Conservation (phyloP, 2,329 filamentous ascomycete species). For the Lachnellula subtilissima region DNA sequence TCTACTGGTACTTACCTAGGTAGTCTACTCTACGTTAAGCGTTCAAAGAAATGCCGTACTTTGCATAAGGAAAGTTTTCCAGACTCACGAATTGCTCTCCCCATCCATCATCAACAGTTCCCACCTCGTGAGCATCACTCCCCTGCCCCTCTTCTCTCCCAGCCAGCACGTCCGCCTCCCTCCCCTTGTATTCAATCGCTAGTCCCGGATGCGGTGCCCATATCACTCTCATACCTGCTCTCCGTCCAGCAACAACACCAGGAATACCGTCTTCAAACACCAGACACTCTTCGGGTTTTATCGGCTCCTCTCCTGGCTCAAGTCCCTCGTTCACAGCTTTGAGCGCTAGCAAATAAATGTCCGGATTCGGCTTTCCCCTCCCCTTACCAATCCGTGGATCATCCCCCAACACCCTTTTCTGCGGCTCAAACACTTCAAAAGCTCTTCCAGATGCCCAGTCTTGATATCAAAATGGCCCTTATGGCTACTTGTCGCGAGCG, state of each 20-base stretch:
- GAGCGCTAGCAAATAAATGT: constrained; percentile 88
- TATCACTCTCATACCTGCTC: constrained; percentile 90
- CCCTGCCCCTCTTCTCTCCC: constrained; percentile 49
- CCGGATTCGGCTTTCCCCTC: constrained; percentile 84
- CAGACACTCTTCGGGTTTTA: constrained; percentile 80
- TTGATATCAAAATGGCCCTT: constrained; percentile 37
- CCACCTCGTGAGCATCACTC: constrained; percentile 45
- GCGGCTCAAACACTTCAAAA: constrained; percentile 59
- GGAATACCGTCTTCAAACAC: constrained; percentile 95
- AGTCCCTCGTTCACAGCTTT: constrained; percentile 75
- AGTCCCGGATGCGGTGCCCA: constrained; percentile 85
- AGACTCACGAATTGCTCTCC: constrained; percentile 49
- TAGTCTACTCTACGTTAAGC: background rate
- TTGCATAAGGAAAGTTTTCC: constrained; percentile 51
- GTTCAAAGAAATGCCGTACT: constrained; percentile 48
- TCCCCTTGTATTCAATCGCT: constrained; percentile 67
- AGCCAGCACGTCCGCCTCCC: constrained; percentile 77
- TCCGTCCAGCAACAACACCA: constrained; percentile 81
- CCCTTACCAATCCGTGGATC: constrained; percentile 72
- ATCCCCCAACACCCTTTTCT: constrained; percentile 75
- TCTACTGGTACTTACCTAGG: background rate
- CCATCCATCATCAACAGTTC: constrained; percentile 55
- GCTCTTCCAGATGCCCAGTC: constrained; percentile 45
- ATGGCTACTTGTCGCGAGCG: constrained; percentile 71
- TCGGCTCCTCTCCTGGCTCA: constrained; percentile 53